A percentile compares a stretch with the other conserved stretches of the same genome.
Conservation (phyloP, 2,329 filamentous ascomycete genomes). For the Phyllosticta ampelicida region DNA sequence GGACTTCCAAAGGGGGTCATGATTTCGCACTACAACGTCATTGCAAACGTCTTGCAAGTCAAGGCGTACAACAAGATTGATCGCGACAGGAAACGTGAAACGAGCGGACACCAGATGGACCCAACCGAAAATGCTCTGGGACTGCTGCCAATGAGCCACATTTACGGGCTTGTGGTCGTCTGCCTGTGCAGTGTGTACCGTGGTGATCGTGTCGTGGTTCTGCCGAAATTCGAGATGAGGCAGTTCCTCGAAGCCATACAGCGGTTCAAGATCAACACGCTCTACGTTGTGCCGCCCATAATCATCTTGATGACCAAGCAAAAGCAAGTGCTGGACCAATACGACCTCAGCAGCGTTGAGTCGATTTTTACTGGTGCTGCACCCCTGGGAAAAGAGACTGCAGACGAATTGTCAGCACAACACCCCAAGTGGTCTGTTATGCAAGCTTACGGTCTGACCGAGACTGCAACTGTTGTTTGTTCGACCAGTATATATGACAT, state of each 20-base stretch:
- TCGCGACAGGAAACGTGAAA: slow-evolving; percentile 30
- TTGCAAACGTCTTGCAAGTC: slow-evolving; percentile 62
- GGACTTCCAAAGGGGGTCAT: slow-evolving; percentile 78
- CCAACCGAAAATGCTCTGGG: slow-evolving; percentile 50
- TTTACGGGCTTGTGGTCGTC: slow-evolving; percentile 66
- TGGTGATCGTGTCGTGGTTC: slow-evolving; percentile 61
- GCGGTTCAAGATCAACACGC: slow-evolving; percentile 53
- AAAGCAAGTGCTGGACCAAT: slow-evolving; percentile 49
- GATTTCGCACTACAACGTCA: slow-evolving; percentile 71
- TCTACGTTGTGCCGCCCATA: slow-evolving; percentile 72
- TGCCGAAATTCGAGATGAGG: slow-evolving; percentile 67
- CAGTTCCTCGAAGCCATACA: slow-evolving; percentile 54
- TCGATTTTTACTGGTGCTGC: slow-evolving; percentile 66
- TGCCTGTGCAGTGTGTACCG: slow-evolving; percentile 55
- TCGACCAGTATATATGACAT: slow-evolving; percentile 53
- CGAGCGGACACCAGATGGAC: slow-evolving; percentile 30
- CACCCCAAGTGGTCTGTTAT: slow-evolving; percentile 56
- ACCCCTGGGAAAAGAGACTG: slow-evolving; percentile 63
- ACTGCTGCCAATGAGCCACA: slow-evolving; percentile 71
- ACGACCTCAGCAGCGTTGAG: slow-evolving; percentile 58
- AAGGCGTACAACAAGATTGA: slow-evolving; percentile 37
- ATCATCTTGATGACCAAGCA: slow-evolving; percentile 66
- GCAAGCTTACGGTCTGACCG: slow-evolving; percentile 71
- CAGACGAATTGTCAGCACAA: slow-evolving; percentile 49
- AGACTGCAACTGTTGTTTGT: slow-evolving; percentile 61